Conservation (phyloP, 352 stramenopile species). For the Phytophthora cajani region DNA sequence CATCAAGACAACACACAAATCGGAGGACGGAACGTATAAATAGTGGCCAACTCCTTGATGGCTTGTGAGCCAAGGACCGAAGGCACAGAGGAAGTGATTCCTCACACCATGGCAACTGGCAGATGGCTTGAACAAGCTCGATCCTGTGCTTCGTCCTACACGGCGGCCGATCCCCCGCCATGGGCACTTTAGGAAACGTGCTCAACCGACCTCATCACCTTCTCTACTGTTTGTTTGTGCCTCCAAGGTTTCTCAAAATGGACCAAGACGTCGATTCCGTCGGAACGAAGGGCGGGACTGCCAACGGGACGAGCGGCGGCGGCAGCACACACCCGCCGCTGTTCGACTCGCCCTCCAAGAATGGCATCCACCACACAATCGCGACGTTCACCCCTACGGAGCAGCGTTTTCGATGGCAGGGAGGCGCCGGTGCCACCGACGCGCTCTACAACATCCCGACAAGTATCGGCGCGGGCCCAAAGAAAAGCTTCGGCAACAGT, state of each 20-base stretch:
- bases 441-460: slow-evolving; percentile 77
- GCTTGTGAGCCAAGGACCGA: slow-evolving; percentile 6
- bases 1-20: neutral
- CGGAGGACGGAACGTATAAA: slow-evolving; percentile 22
- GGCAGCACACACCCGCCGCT: slow-evolving; percentile 48
- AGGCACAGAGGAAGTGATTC: slow-evolving; percentile 1
- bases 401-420: slow-evolving; percentile 79
- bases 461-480: slow-evolving; percentile 55
- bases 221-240: neutral
- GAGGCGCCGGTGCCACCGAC: slow-evolving; percentile 55
- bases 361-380: slow-evolving; percentile 72
- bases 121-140: slow-evolving; percentile 11
- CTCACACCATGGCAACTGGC: slow-evolving; percentile 1
- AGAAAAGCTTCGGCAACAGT: slow-evolving; percentile 83
- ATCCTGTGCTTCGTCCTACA: neutral
- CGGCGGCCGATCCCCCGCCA: neutral
- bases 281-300: slow-evolving; percentile 22
- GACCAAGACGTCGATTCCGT: slow-evolving; percentile 18
- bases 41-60: slow-evolving; percentile 15
- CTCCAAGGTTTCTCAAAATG: slow-evolving; percentile 16
- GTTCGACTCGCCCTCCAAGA: slow-evolving; percentile 80
- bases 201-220: slow-evolving; percentile 9
- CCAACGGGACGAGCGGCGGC: slow-evolving; percentile 31
- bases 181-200: slow-evolving; percentile 19
- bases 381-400: slow-evolving; percentile 74